Evolutionary conservation across 306 rosid species (phyloP).

Genomic region (Cercis canadensis): DNA sequence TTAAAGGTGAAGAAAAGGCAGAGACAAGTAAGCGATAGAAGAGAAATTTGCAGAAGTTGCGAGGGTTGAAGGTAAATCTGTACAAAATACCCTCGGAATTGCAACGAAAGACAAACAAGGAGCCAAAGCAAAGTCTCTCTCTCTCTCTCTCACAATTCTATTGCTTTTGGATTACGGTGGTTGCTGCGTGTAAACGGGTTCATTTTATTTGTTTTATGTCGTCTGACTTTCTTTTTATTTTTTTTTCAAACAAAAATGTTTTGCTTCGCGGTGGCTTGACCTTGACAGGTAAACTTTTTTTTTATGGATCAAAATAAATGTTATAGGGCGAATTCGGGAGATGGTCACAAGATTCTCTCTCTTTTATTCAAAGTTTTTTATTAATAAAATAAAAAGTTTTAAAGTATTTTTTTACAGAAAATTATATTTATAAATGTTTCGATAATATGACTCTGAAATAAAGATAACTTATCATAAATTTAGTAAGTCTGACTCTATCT

Average conservation of each 20-base stretch:
- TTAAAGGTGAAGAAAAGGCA: conserved; percentile 33
- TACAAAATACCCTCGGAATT: conserved; percentile 7
- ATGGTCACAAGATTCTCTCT: too few species aligned
- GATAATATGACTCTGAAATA: too few species aligned
- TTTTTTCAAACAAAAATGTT: not conserved
- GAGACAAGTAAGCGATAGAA: conserved; percentile 32
- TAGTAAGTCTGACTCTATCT: too few species aligned
- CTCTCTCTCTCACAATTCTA: not conserved
- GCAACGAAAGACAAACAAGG: conserved; percentile 26
- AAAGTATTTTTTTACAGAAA: too few species aligned
- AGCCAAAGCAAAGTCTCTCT: conserved; percentile 22
- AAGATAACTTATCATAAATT: too few species aligned
- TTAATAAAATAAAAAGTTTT: too few species aligned
- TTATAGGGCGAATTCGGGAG: too few species aligned
- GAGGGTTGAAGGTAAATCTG: not conserved
- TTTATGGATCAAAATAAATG: too few species aligned
- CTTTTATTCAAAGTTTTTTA: too few species aligned
- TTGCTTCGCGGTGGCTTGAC: conserved; percentile 10
- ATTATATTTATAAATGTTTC: too few species aligned
- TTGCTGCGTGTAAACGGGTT: conserved; percentile 32
- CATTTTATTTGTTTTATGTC: conserved; percentile 17
- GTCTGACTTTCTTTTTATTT: not conserved
- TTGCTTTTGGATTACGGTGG: conserved; percentile 32
- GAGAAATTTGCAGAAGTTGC: conserved; percentile 21
- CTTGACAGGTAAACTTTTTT: not conserved